phyloP scores from a whole-genome alignment of 768 basidiomycete species.

The Cystofilobasidium macerans region DNA sequence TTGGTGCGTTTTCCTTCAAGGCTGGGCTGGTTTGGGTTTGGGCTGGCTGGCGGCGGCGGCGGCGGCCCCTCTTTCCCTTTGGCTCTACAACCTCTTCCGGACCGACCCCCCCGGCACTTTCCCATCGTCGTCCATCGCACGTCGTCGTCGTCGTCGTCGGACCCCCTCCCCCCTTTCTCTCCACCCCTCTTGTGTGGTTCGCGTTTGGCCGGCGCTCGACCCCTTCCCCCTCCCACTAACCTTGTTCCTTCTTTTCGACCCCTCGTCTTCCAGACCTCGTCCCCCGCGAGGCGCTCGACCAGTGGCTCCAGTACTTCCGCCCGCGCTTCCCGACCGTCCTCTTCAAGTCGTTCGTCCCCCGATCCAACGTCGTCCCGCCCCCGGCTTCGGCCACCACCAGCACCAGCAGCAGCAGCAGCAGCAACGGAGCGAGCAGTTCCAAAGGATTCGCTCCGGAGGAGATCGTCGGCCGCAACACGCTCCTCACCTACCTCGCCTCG shows the following conservation, averaged over 20 bases:
- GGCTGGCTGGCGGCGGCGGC: not conserved
- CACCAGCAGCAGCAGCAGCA: too few relatives aligned
- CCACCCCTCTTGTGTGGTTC: too few relatives aligned
- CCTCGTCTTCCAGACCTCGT: conserved; percentile 51
- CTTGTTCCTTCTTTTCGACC: too few relatives aligned
- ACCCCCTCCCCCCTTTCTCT: too few relatives aligned
- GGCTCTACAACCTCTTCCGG: too few relatives aligned
- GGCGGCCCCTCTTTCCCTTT: too few relatives aligned
- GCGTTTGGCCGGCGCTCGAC: too few relatives aligned
- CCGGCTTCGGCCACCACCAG: conserved; percentile 10
- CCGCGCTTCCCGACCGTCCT: conserved; percentile 52
- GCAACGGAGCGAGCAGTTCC: conserved; percentile 19
- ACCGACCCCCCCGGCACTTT: too few relatives aligned
- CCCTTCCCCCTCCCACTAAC: too few relatives aligned
- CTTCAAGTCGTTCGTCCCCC: conserved; percentile 52
- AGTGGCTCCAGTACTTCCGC: conserved; percentile 59
- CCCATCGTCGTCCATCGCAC: too few relatives aligned
- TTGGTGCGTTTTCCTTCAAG: conserved; percentile 49
- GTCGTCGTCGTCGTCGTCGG: too few relatives aligned
- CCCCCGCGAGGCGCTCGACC: conserved; percentile 59
- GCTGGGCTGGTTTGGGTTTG: not conserved
- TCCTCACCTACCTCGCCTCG: conserved; percentile 28
- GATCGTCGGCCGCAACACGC: conserved; percentile 30
- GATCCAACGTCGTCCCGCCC: conserved; percentile 18
- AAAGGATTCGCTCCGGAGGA: not conserved